These are phyloP conservation scores for Hyaloraphidium curvatum DNA, from an alignment of 192 early-diverging fungal genomes.

Conservation along the genomic window DNA sequence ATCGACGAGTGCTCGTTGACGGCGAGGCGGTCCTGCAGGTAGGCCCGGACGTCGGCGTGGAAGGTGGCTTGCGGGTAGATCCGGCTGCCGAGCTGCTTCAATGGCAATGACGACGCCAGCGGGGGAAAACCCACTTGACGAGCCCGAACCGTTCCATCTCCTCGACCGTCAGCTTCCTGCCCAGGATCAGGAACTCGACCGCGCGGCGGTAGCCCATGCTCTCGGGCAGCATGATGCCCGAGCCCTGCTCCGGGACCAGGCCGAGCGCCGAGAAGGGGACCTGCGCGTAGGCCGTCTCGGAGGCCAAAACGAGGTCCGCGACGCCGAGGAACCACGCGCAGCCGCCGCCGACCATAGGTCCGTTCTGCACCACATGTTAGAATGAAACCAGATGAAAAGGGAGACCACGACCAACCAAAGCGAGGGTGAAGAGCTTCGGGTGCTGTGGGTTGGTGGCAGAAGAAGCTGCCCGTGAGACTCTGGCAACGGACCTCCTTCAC, in stretches of 20 bases:
- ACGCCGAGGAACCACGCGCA: slow-evolving; percentile 2
- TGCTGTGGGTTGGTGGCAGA: too few species aligned
- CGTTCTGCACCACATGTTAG: too few species aligned
- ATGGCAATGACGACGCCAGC: background rate
- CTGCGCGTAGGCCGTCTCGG: background rate
- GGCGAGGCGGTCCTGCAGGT: background rate
- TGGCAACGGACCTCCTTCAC: too few species aligned
- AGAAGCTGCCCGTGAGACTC: too few species aligned
- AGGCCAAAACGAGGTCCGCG: slow-evolving; percentile 1
- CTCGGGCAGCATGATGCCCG: background rate
- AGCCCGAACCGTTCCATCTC: background rate
- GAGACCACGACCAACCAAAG: too few species aligned
- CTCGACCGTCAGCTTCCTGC: background rate
- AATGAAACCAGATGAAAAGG: too few species aligned
- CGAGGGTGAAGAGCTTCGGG: too few species aligned
- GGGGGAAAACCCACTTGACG: background rate
- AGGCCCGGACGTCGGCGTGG: background rate
- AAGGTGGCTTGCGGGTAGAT: background rate
- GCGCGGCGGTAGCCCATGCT: background rate
- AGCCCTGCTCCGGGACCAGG: slow-evolving; percentile 3
- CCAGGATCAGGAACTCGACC: background rate
- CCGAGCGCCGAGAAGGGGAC: background rate
- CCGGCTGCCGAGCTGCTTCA: background rate
- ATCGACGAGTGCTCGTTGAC: background rate
- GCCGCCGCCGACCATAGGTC: too few species aligned